Evolutionary conservation across 108 stramenopile species (phyloP).

Genomic region (Conticribra weissflogii): DNA sequence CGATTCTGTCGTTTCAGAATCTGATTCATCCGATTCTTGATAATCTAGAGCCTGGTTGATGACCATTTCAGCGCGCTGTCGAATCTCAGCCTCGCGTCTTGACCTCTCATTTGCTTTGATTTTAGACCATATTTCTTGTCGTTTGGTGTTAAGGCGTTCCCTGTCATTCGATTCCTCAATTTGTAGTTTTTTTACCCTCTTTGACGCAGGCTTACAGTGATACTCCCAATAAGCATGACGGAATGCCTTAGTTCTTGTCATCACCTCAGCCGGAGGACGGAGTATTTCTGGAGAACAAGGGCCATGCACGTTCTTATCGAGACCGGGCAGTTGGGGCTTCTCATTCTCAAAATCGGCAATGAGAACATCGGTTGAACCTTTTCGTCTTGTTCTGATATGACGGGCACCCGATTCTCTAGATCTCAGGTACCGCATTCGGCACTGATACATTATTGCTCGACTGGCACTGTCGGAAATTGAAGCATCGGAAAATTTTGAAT

Average conservation of each 20-base stretch:
- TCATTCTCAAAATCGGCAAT: constrained; percentile 1
- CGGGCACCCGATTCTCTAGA: constrained; percentile 21
- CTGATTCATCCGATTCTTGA: constrained; percentile 17
- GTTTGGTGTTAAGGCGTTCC: constrained; percentile 22
- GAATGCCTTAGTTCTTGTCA: constrained; percentile 35
- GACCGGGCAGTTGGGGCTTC: constrained; percentile 15
- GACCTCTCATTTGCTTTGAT: constrained; percentile 2
- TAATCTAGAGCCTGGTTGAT: not conserved
- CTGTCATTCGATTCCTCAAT: constrained; percentile 13
- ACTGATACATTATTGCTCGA: constrained; percentile 21
- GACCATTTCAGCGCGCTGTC: constrained; percentile 16
- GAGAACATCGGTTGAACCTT: not conserved
- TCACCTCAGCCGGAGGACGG: constrained; percentile 21
- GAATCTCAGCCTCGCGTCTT: constrained; percentile 15
- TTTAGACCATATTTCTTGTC: constrained; percentile 26
- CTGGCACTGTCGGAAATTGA: constrained; percentile 13
- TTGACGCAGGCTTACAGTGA: constrained; percentile 26
- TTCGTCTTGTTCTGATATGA: constrained; percentile 5
- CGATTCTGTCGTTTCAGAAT: constrained; percentile 9
- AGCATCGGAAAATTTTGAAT: not conserved
- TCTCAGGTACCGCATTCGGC: constrained; percentile 40
- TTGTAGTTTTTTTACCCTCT: constrained; percentile 14
- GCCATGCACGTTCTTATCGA: constrained; percentile 21
- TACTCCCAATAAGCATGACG: constrained; percentile 38
- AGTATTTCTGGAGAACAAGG: constrained; percentile 25